These are phyloP conservation scores for Urostyla sp. DNA, from an alignment of 73 alveolate genomes.

Conservation along the genomic window DNA sequence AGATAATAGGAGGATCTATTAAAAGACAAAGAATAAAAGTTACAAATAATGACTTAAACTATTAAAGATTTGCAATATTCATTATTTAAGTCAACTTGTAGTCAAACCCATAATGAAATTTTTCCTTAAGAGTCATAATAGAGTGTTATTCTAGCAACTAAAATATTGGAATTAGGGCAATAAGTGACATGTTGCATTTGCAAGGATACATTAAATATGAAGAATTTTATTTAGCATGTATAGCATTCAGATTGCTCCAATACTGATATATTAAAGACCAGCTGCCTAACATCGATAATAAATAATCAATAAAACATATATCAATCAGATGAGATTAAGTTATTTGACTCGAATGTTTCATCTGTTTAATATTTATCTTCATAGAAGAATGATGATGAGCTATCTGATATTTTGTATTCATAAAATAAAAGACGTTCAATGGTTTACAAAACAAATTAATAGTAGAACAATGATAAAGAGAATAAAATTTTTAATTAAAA, in stretches of 20 bases:
- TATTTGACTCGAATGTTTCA: conserved; percentile 18
- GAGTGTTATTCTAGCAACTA: neutral
- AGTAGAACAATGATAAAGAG: neutral
- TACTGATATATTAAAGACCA: no score
- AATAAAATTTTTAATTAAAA: neutral
- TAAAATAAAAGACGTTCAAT: neutral
- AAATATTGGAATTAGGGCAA: neutral
- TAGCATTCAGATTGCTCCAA: no score
- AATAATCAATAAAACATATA: neutral
- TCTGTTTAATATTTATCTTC: neutral
- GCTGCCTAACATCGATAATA: neutral
- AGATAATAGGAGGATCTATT: conserved; percentile 9
- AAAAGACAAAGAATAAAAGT: conserved; percentile 5
- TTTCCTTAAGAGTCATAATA: neutral
- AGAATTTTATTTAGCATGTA: neutral
- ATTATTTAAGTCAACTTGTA: neutral
- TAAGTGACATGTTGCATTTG: neutral
- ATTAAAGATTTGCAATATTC: neutral
- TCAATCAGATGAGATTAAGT: neutral
- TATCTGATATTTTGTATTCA: neutral
- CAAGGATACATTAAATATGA: neutral
- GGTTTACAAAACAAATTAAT: neutral
- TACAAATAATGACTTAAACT: neutral
- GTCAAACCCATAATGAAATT: neutral
- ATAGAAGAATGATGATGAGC: neutral